Evolutionary conservation across 176 grass and related monocot species (phyloP), one percentile per base, ranked within the genome.

Genomic region (Rhipidocladum racemiflorum): DNA sequence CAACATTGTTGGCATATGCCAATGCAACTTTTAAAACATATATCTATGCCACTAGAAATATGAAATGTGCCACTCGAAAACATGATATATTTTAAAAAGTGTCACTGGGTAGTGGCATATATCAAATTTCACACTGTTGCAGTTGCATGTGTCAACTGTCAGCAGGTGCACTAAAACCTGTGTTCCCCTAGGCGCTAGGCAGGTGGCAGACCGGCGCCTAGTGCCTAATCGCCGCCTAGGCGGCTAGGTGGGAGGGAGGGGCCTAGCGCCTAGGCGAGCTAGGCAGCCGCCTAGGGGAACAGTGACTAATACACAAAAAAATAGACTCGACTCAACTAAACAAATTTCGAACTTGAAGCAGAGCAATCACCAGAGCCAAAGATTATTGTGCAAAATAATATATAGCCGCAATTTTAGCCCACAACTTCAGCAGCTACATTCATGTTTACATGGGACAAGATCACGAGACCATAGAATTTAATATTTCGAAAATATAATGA

Each of bases 371-470:
- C 17, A 23, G 9, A 64, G 17, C 28, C 21, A 68, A 83, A 45
- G 23, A 46, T 10, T 42, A 40, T 36, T 65, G 23, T 24, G 13
- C 25, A 80, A 80, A 66, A 76, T 21, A 70, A 48, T 70, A 36
- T 45, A 63, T 55, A 64, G 25, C 27, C 13, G 3, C 44, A 46
- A 46, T 11, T 44, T 44, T 44, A 44, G n/a, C 13, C 43, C 12
- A 62, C 18, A 24, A 65, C 36, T 63, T 83, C 28, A 42, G 70
- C 24, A 40, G 55, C 21, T 29, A 45, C 38, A 45, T 87, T 87
- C 16, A 63, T 87, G 61, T 68, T 61, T 35, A 66, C 40, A 77
- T 53, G 75, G 30, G 24, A 83, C 10, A 5, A 77, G 8, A 75
- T 42, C 13, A 32, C 7, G 13, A 70, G 5, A 75, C 63, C 9